Evolutionary conservation across 192 early-diverging fungal species (phyloP), one percentile per base, ranked within the genome.

Genomic region (Funneliformis mosseae): DNA sequence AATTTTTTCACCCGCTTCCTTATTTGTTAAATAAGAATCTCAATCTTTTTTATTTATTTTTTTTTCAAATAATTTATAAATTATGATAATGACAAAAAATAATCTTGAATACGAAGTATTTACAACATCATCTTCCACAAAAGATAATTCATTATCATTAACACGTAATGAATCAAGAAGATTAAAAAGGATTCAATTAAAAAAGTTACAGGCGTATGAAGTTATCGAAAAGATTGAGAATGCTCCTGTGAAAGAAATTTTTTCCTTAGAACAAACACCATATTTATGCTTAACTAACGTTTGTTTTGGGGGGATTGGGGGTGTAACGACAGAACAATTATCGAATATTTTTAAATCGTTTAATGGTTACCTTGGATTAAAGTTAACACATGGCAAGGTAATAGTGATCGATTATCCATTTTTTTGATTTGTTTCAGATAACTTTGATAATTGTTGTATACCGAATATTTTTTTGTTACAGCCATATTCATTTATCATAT

Each of bases 401-500:
- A 62, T 23, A 42, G n/a, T 16, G 33, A n/a, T 71, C 16, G 50
- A 55, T 55, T 18, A 55, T 55, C 25, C 33, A 23, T 41, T 41
- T 61, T 60, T 76, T 8, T 21, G 4, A 25, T 9, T 21, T 14
- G 5, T 5, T 59, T 59, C 5, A 11, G 21, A 16, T 59, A 8
- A 28, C 16, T 39, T 41, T 41, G 18, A 21, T n/a, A 18, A 67
- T 25, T 60, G 8, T 25, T 67, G 48, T 25, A 66, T 43, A 43
- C 23, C 27, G 33, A 21, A 12, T 25, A 60, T 75, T 4, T 8
- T 5, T 67, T 67, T 43, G 14, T 43, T 21, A n/a, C 18, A 71
- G 78, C 78, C 78, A 25, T 79, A 79, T 79, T 79, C 78, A 1
- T 79, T 79, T 71, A 46, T 45, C 11, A 25, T 79, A 39, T 79